Percentiles rank a stretch among this genome's conserved stretches.
Evolutionary conservation across 305 asterid genomes (phyloP).

Genomic region (Nicotiana rustica): DNA sequence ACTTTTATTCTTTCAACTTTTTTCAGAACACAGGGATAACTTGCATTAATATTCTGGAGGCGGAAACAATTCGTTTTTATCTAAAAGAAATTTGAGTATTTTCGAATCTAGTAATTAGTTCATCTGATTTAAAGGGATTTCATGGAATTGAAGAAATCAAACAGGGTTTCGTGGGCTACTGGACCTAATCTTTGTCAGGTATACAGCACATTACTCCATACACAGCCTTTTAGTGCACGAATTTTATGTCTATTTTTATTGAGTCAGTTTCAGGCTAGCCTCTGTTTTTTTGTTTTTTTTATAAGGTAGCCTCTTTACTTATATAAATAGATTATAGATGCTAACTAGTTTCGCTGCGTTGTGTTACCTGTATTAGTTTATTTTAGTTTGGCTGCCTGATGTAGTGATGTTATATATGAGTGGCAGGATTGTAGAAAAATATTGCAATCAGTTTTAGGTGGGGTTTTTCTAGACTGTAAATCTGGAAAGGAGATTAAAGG

Average conservation of each 20-base stretch:
- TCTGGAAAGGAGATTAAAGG: neutral
- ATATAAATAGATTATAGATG: neutral
- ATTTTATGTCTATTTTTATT: neutral
- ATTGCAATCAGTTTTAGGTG: neutral
- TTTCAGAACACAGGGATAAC: neutral
- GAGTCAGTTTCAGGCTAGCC: neutral
- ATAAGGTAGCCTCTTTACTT: neutral
- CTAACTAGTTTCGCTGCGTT: neutral
- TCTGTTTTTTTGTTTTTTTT: neutral
- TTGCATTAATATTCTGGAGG: neutral
- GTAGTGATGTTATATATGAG: neutral
- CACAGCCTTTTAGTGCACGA: neutral
- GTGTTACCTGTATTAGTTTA: neutral
- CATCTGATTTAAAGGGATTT: neutral
- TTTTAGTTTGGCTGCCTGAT: neutral
- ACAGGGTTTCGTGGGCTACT: constrained; percentile 39
- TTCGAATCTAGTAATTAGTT: neutral
- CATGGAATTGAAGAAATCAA: constrained; percentile 31
- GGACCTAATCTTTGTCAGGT: constrained; percentile 52
- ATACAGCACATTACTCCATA: constrained; percentile 28
- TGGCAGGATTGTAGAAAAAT: neutral
- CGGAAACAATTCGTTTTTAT: neutral
- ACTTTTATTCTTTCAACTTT: too few relatives aligned
- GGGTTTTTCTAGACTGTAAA: neutral
- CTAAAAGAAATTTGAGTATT: neutral